Conservation (phyloP, 2,329 filamentous ascomycete genomes). For the Mycosphaerella sp. region DNA sequence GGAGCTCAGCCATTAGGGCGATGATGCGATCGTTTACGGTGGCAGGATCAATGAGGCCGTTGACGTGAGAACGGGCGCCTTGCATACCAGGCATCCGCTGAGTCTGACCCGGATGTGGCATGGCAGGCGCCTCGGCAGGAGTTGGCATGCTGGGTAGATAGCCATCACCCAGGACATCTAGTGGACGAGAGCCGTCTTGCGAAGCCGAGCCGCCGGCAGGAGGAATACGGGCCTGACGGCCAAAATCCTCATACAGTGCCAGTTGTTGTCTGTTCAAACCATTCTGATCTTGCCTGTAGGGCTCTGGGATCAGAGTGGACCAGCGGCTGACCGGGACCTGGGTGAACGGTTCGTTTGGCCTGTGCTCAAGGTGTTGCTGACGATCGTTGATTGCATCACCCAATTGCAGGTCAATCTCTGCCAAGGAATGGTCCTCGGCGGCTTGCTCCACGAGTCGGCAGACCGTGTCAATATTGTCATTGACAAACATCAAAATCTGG, state of each 20-base stretch:
- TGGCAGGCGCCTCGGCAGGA: conserved; percentile 55
- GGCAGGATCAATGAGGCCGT: conserved; percentile 55
- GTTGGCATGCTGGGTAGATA: conserved; percentile 59
- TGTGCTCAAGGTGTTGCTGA: conserved; percentile 65
- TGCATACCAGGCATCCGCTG: conserved; percentile 42
- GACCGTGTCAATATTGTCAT: conserved; percentile 90
- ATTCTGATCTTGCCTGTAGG: conserved; percentile 76
- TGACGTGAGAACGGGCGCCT: conserved; percentile 34
- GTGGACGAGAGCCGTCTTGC: conserved; percentile 54
- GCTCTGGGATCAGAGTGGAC: conserved; percentile 89
- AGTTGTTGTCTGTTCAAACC: conserved; percentile 80
- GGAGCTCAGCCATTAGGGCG: conserved; percentile 51
- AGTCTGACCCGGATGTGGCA: conserved; percentile 53
- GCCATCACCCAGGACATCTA: conserved; percentile 58
- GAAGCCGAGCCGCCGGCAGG: conserved; percentile 48
- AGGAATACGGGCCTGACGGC: conserved; percentile 65
- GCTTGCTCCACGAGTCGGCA: conserved; percentile 93
- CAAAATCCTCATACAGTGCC: conserved; percentile 95
- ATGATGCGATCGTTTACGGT: conserved; percentile 50
- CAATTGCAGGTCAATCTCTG: conserved; percentile 92
- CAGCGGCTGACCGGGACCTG: conserved; percentile 76
- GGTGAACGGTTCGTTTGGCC: conserved; percentile 78
- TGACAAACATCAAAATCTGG: conserved; percentile 96
- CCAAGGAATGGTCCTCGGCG: conserved; percentile 84
- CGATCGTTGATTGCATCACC: conserved; percentile 72